Evolutionary conservation across 768 basidiomycete genomes (phyloP), one percentile per base, ranked within the genome.

Genomic region (Leccinellum albellum): DNA sequence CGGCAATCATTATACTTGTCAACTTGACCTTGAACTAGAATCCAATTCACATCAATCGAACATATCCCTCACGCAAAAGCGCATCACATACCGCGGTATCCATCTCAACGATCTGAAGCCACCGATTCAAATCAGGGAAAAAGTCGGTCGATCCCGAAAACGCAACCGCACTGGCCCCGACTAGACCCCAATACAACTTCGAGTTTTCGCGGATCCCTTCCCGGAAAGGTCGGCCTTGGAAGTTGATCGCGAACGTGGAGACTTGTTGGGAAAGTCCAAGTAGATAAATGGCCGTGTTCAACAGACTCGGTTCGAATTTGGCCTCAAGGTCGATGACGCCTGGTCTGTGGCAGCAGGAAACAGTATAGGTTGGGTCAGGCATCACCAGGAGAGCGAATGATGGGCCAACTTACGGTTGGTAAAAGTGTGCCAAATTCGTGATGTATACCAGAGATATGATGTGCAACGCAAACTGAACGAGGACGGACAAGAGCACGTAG

Each of bases 91-190:
- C 95, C 31, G 76, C 61, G 9, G 66, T 66, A 46, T 85, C 74
- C 96, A 99, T 95, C 71, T 90, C 92, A 24, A 97, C 94, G 44
- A 98, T 88, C 72, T 98, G 97, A 47, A 99, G 79, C 96, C 97
- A 98, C 26, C 91, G 78, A 69, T 96, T 98, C 58, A 97, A 68
- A 74, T 99, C 97, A 2, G 97, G 97, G 69, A 97, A 78, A 63
- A 99, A 89, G 70, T 99, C 94, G 1, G 91, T 94, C 6, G 96
- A 85, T 29, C 97, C 97, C 10, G 83, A 89, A 74, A 98, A 92
- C 10, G 97, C 97, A 6, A 99, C 95, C 3, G 85, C 82, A 53
- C 85, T 85, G 28, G 94, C 96, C 10, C 89, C 92, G 40, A 97
- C 77, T 12, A 98, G 83, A 24, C 97, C 97, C 78, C 87, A 98